Evolutionary conservation across 441 rosid genomes (phyloP), one percentile per base, ranked within the genome.

Genomic region (Melastoma candidum): DNA sequence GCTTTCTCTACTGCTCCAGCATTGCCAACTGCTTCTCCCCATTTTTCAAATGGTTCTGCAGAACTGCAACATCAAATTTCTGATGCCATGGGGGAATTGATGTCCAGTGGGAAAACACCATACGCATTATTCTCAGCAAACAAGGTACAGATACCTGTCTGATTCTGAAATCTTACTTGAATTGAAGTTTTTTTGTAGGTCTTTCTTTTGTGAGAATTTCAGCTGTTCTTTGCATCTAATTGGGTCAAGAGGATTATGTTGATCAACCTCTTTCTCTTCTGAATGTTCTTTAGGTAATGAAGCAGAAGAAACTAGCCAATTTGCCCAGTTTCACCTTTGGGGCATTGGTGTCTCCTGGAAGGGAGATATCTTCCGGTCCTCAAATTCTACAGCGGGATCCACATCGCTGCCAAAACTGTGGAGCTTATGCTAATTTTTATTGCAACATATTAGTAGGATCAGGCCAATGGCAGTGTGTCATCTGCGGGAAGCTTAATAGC

Each of bases 391-490:
- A 84, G 54, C 95, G 96, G 47, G 81, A 77, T 58, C 87, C 97
- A 26, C 90, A 89, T 66, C 90, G 87, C 53, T 93, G 97, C 76
- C 77, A 74, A 11, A 81, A 86, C 54, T 86, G 99, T 68, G 96
- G 97, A 58, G 96, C 96, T 36, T 93, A 79, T 77, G 69, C 93
- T 29, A 89, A 93, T 79, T 62, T 81, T 12, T 84, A 84, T 48
- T 83, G 87, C 82, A 74, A 82, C 63, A 77, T 89, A 61, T 71
- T 93, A 65, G 72, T 89, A 64, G 84, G 96, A 53, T 89, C 96
- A 22, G 99, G 97, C 57, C 95, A 93, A 63, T 93, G 96, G 99
- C 96, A 89, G 63, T 93, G 97, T 51, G 79, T 89, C 46, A 74
- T 93, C 60, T 93, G 96, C 71, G 53, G 65, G 64, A 74, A 61